Base-by-base conservation (phyloP, 805 yeast genomes). In the Saturnispora mendoncae region DNA sequence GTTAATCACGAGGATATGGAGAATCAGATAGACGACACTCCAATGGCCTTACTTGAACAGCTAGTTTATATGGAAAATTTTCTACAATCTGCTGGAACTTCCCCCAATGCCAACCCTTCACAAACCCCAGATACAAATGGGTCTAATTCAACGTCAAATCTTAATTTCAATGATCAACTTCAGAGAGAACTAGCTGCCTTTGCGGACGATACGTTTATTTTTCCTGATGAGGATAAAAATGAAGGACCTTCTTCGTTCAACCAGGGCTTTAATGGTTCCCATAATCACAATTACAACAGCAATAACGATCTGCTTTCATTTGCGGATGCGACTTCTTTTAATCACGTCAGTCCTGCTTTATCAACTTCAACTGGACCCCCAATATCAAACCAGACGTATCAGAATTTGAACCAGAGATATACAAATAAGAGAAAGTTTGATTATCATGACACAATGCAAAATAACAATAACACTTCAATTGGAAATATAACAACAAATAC, bases 31-130 rank as follows among this genome's bases (percentile, higher is more conserved):
- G 64, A 61, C 39, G 64, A 60, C 18, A 62, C 67, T 4, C 65
- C 66, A 4, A 56, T 61, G 53, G 67, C 80, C 1, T 60, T 83
- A 20, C 56, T 83, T 41, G 94, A 83, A 55, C 94, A 83, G 63
- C 65, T 83, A 43, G 88, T 84, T 2, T 83, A 81, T 51, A 84
- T 83, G 27, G 94, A 83, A 55, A 80, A 80, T 46, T 80, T 82
- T 53, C 73, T 83, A 67, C 76, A 77, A 5, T 74, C 71, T 26
- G 61, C 41, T 3, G 58, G 56, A 17, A 44, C 49, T 12, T 39
- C 50, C 3, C 44, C 52, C 1, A 51, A 49, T 60, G 54, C 65
- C 63, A 17, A 31, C 5, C 46, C 61, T 64, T 62, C 42, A 71
- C 36, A 21, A 12, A 38, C 33, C 13, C 43, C 41, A 23, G 30